These are phyloP conservation scores for Posidonia australis DNA, from an alignment of 106 monocot species.

Conservation along the genomic window DNA sequence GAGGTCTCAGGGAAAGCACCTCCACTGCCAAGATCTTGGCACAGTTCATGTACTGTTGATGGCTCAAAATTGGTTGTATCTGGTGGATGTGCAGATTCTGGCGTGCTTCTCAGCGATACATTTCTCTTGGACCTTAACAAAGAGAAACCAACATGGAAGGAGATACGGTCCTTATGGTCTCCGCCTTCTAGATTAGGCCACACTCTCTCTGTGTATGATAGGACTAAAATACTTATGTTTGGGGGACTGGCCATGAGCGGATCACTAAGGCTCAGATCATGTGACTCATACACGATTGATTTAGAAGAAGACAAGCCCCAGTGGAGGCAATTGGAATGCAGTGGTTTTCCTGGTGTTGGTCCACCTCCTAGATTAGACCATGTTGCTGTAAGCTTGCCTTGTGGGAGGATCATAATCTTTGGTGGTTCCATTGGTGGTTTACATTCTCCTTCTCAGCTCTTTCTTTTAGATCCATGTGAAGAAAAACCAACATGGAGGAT, in stretches of 20 bases:
- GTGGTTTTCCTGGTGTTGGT: slow-evolving; percentile 32
- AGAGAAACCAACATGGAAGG: slow-evolving; percentile 85
- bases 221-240: slow-evolving; percentile 83
- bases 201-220: slow-evolving; percentile 69
- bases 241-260: slow-evolving; percentile 93
- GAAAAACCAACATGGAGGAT: slow-evolving; percentile 68
- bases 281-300: no score
- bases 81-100: slow-evolving; percentile 90
- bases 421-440: slow-evolving; percentile 89
- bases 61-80: slow-evolving; percentile 89
- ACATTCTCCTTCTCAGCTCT: slow-evolving; percentile 65
- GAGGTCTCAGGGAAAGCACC: slow-evolving; percentile 68
- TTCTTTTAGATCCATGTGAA: slow-evolving; percentile 57
- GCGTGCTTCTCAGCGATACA: no score
- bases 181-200: slow-evolving; percentile 90
- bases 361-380: slow-evolving; percentile 90
- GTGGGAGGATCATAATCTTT: slow-evolving; percentile 75
- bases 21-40: slow-evolving; percentile 85
- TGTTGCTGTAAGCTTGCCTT: slow-evolving; percentile 80
- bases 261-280: no score
- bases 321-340: slow-evolving; percentile 54
- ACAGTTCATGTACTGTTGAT: slow-evolving; percentile 90
- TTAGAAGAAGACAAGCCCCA: slow-evolving; percentile 73
- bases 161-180: slow-evolving; percentile 66
- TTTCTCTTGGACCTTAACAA: slow-evolving; percentile 69